A percentile compares a stretch with the other conserved stretches of the same genome.
phyloP scores from a whole-genome alignment of 345 rosid species.

The Xanthoceras sorbifolium region DNA sequence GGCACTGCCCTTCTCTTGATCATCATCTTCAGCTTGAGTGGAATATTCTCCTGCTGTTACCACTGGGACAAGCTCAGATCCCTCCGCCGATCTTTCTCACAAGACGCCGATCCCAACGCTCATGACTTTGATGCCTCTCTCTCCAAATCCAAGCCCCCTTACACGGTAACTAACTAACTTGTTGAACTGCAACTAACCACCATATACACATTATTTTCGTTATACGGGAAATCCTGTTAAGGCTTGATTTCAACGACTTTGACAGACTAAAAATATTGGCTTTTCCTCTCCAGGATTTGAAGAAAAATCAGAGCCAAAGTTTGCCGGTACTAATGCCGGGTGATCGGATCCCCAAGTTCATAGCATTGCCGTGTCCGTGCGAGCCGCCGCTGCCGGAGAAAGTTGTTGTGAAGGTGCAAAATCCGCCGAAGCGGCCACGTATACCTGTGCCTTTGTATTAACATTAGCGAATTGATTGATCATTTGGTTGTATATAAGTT shows the following conservation, averaged over 20 bases:
- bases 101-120: constrained; percentile 38
- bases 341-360: constrained; percentile 76
- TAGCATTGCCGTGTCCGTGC: constrained; percentile 93
- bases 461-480: constrained; percentile 26
- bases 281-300: constrained; percentile 43
- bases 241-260: too few relatives aligned
- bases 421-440: constrained; percentile 57
- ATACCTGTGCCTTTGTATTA: constrained; percentile 74
- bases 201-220: too few relatives aligned
- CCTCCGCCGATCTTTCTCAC: constrained; percentile 64
- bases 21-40: constrained; percentile 83
- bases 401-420: constrained; percentile 39
- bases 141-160: constrained; percentile 40
- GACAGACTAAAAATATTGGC: too few relatives aligned
- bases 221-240: too few relatives aligned
- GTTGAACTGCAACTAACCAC: neutral
- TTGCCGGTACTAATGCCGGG: constrained; percentile 95
- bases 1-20: constrained; percentile 91
- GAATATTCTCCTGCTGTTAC: constrained; percentile 96
- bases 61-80: constrained; percentile 96
- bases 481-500: constrained; percentile 24
- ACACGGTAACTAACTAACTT: constrained; percentile 26
- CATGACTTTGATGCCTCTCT: constrained; percentile 62
- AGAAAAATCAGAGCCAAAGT: constrained; percentile 52
- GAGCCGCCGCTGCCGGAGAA: constrained; percentile 58